Evolutionary conservation across 2,329 filamentous ascomycete genomes (phyloP).

Genomic region (Alternaria novae-zelandiae): DNA sequence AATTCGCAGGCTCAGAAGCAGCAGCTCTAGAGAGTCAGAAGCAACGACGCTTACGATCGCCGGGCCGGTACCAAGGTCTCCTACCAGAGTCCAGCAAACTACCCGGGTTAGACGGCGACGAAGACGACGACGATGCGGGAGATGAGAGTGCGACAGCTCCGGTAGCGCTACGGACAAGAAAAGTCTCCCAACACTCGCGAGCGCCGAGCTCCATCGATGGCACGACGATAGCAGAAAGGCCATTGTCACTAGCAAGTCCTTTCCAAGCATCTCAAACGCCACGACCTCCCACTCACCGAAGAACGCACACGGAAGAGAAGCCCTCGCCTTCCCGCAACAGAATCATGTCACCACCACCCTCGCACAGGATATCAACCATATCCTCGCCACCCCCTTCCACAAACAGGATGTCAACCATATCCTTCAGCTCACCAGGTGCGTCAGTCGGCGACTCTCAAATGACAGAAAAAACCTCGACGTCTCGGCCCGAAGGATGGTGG

Average conservation of each 20-base stretch:
- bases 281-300: conserved; percentile 5
- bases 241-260: conserved; percentile 7
- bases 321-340: conserved; percentile 26
- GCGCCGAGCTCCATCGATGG: conserved; percentile 15
- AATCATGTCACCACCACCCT: conserved; percentile 32
- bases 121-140: conserved; percentile 26
- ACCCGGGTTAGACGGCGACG: conserved; percentile 29
- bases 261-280: conserved; percentile 11
- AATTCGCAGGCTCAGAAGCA: conserved; percentile 53
- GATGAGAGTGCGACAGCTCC: conserved; percentile 38
- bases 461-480: conserved; percentile 39
- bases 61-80: conserved; percentile 35
- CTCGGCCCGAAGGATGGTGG: conserved; percentile 50
- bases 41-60: conserved; percentile 35
- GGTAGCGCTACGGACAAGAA: conserved; percentile 19
- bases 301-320: conserved; percentile 8
- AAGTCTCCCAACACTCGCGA: conserved; percentile 30
- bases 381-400: neutral
- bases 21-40: conserved; percentile 16
- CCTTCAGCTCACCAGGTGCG: conserved; percentile 25
- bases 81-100: conserved; percentile 31
- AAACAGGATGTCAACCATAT: conserved; percentile 15
- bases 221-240: conserved; percentile 5
- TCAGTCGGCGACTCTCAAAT: conserved; percentile 36
- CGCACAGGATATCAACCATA: conserved; percentile 14